A percentile compares a stretch with the other conserved stretches of the same genome.
phyloP scores from a whole-genome alignment of 352 stramenopile species.

The Phytophthora rubi region DNA sequence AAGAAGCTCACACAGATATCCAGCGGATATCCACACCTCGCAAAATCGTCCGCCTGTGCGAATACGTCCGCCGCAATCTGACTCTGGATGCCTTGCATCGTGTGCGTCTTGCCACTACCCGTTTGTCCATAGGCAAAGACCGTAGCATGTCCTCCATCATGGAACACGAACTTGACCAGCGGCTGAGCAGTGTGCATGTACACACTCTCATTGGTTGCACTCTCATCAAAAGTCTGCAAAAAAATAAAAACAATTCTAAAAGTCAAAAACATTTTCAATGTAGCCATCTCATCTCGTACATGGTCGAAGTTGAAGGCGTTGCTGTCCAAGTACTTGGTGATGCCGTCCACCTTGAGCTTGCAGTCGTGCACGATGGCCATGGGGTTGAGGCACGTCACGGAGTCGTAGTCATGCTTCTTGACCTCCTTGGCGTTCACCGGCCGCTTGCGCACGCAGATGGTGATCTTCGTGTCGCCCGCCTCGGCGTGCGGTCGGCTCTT shows the following conservation, averaged over 20 bases:
- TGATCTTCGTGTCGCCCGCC: conserved; percentile 89
- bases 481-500: conserved; percentile 53
- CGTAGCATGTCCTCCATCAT: conserved; percentile 92
- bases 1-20: conserved; percentile 95
- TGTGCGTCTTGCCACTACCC: conserved; percentile 93
- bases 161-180: conserved; percentile 95
- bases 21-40: conserved; percentile 58
- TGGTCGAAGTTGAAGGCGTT: conserved; percentile 94
- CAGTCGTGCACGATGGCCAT: conserved; percentile 96
- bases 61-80: conserved; percentile 82
- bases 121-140: conserved; percentile 97
- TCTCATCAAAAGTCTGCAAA: conserved; percentile 94
- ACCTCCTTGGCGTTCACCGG: conserved; percentile 93
- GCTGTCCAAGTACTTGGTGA: conserved; percentile 98
- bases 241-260: conserved; percentile 3
- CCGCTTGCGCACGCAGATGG: conserved; percentile 96
- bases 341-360: conserved; percentile 98
- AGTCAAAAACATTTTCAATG: neutral
- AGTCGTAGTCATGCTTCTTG: conserved; percentile 95
- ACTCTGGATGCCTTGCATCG: conserved; percentile 92
- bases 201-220: conserved; percentile 92
- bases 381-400: conserved; percentile 95
- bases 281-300: conserved; percentile 31
- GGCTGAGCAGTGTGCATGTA: conserved; percentile 93
- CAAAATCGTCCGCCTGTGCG: conserved; percentile 69